A percentile compares a stretch with the other conserved stretches of the same genome.
Evolutionary conservation across 1,284 basidiomycete genomes (phyloP).

Genomic region (Chalciporus sp.): DNA sequence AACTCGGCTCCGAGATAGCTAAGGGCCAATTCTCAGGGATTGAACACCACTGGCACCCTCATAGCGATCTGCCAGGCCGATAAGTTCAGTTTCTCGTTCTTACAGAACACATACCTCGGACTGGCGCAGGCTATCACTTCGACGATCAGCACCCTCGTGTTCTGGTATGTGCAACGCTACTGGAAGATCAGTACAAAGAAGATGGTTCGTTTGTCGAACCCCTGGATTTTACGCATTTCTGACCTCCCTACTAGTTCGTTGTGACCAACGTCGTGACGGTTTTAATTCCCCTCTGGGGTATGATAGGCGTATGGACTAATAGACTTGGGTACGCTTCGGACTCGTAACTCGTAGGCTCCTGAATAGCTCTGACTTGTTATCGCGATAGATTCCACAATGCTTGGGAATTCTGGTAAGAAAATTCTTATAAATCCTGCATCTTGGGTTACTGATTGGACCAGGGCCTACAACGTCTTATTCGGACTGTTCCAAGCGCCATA

Average conservation of each 20-base stretch:
- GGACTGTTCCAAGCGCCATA: conserved; percentile 79
- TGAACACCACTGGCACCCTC: conserved; percentile 79
- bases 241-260: conserved; percentile 52
- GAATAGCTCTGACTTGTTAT: background rate
- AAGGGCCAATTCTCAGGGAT: conserved; percentile 45
- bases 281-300: conserved; percentile 83
- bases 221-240: background rate
- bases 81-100: conserved; percentile 72
- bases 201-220: conserved; percentile 51
- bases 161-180: conserved; percentile 80
- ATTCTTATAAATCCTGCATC: background rate
- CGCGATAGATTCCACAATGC: conserved; percentile 68
- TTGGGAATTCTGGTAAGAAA: conserved; percentile 79
- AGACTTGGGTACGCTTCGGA: conserved; percentile 59
- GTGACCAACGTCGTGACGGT: conserved; percentile 79
- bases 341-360: background rate
- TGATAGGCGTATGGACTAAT: conserved; percentile 82
- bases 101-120: conserved; percentile 78
- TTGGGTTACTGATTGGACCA: conserved; percentile 3
- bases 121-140: conserved; percentile 73
- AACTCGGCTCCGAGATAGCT: background rate
- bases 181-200: conserved; percentile 77
- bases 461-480: conserved; percentile 32
- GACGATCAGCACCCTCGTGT: conserved; percentile 69
- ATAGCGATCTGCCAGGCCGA: conserved; percentile 79